A percentile compares a stretch with the other conserved stretches of the same genome.
phyloP scores from a whole-genome alignment of 768 basidiomycete species.

The Tylopilus intermedius region DNA sequence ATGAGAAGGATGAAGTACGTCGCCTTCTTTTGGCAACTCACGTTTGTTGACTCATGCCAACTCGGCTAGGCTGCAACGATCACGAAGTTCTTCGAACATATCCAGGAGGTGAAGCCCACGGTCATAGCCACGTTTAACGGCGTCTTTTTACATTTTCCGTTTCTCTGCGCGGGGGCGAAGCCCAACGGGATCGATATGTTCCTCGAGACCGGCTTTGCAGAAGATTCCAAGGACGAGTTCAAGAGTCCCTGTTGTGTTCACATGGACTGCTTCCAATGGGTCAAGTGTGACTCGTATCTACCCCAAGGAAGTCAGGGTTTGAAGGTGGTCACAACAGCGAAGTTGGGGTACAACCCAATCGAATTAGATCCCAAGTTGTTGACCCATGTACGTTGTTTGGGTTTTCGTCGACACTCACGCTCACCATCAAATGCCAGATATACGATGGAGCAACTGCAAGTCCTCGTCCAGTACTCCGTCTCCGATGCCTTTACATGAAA shows the following conservation, averaged over 20 bases:
- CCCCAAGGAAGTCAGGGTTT: slow-evolving; percentile 98
- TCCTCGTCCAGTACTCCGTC: slow-evolving; percentile 94
- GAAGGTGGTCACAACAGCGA: slow-evolving; percentile 94
- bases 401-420: neutral
- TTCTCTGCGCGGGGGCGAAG: slow-evolving; percentile 80
- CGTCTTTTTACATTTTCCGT: slow-evolving; percentile 98
- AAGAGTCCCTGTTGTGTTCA: slow-evolving; percentile 90
- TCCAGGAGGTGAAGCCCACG: slow-evolving; percentile 89
- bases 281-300: slow-evolving; percentile 96
- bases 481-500: slow-evolving; percentile 99
- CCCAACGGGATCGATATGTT: slow-evolving; percentile 96
- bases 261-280: slow-evolving; percentile 99
- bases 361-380: slow-evolving; percentile 98
- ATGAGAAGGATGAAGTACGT: slow-evolving; percentile 84
- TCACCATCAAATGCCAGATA: slow-evolving; percentile 50
- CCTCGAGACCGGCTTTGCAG: slow-evolving; percentile 86
- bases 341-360: slow-evolving; percentile 94
- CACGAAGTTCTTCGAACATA: slow-evolving; percentile 86
- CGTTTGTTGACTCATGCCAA: neutral
- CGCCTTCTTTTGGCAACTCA: neutral
- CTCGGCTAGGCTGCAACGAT: slow-evolving; percentile 68
- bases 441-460: slow-evolving; percentile 91
- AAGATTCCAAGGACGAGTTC: slow-evolving; percentile 91
- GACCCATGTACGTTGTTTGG: slow-evolving; percentile 77
- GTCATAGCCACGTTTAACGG: slow-evolving; percentile 99